Evolutionary conservation across 1,139 yeast genomes (phyloP).

Genomic region (Suhomyces coccinellae): DNA sequence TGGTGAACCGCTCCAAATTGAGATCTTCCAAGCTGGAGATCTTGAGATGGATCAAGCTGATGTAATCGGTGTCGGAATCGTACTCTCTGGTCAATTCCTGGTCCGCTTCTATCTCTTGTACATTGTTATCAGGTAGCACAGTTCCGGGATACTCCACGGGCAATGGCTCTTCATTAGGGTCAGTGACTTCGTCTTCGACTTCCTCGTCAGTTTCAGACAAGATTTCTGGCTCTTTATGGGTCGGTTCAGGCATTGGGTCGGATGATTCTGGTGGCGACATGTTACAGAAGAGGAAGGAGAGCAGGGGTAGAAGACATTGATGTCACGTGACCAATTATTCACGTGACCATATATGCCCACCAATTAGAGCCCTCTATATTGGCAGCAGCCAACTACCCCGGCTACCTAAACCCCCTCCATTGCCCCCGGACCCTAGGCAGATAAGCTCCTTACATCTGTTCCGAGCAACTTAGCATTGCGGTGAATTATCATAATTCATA

Average conservation of each 20-base stretch:
- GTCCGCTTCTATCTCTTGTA: slow-evolving; percentile 47
- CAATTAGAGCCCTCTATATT: neutral
- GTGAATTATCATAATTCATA: slow-evolving; percentile 11
- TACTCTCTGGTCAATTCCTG: slow-evolving; percentile 63
- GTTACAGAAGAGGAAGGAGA: neutral
- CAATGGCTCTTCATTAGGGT: slow-evolving; percentile 32
- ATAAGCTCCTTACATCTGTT: neutral
- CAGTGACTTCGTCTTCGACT: slow-evolving; percentile 26
- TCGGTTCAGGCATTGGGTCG: slow-evolving; percentile 1
- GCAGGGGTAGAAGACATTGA: neutral
- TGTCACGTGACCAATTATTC: neutral
- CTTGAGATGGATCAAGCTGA: slow-evolving; percentile 80
- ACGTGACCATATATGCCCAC: neutral
- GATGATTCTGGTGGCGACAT: neutral
- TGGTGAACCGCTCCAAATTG: slow-evolving; percentile 56
- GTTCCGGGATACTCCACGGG: slow-evolving; percentile 49
- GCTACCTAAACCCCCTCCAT: neutral
- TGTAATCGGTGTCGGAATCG: slow-evolving; percentile 60
- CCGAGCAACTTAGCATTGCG: slow-evolving; percentile 6
- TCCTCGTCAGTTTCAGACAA: slow-evolving; percentile 22
- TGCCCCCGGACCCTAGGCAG: neutral
- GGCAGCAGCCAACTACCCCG: neutral
- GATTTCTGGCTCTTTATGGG: slow-evolving; percentile 5
- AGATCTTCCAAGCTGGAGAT: slow-evolving; percentile 68
- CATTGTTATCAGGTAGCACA: slow-evolving; percentile 56